Evolutionary conservation across 306 rosid genomes (phyloP).

Genomic region (Hippophae rhamnoides): DNA sequence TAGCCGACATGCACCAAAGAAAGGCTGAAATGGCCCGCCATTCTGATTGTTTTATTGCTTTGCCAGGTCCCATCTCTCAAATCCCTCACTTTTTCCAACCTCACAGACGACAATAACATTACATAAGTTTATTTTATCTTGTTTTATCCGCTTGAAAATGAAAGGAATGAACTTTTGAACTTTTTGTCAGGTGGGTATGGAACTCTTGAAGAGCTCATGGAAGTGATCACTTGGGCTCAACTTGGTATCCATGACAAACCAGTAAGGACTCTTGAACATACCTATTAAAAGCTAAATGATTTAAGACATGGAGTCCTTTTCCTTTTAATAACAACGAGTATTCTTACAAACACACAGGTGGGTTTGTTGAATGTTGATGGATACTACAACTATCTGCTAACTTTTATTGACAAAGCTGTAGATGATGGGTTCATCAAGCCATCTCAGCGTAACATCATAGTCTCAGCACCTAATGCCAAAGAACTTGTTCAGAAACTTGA

Average conservation of each 20-base stretch:
- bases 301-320: background rate
- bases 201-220: slow-evolving; percentile 47
- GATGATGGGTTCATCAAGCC: slow-evolving; percentile 60
- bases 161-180: background rate
- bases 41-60: slow-evolving; percentile 53
- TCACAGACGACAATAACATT: background rate
- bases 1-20: slow-evolving; percentile 56
- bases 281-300: background rate
- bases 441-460: slow-evolving; percentile 44
- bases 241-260: slow-evolving; percentile 61
- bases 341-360: slow-evolving; percentile 21
- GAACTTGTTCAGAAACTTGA: slow-evolving; percentile 56
- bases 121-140: background rate
- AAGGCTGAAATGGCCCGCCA: slow-evolving; percentile 70
- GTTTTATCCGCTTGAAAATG: background rate
- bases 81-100: slow-evolving; percentile 1
- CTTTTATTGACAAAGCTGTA: slow-evolving; percentile 51
- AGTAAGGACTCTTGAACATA: slow-evolving; percentile 18
- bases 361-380: slow-evolving; percentile 56
- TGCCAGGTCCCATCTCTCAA: slow-evolving; percentile 38
- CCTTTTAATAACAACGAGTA: background rate
- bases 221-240: slow-evolving; percentile 56
- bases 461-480: slow-evolving; percentile 44
- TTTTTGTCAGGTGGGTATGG: slow-evolving; percentile 46
- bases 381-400: slow-evolving; percentile 39